Percentiles rank a stretch among this genome's conserved stretches.
phyloP scores from a whole-genome alignment of 495 filamentous ascomycete species.

The Annulohypoxylon moriforme region DNA sequence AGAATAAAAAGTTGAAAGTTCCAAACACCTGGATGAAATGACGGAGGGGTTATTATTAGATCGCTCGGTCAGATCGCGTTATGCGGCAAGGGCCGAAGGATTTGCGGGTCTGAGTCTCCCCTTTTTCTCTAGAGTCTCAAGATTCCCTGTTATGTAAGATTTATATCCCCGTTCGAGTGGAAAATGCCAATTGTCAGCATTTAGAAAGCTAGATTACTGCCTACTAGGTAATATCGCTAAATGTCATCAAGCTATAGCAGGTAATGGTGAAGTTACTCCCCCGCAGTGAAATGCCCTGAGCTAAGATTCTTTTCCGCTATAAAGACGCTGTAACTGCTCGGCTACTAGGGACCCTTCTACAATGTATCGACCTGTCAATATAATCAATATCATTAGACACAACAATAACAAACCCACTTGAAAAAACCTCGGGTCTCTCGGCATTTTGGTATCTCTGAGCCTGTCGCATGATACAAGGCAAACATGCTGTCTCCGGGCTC shows the following conservation, averaged over 20 bases:
- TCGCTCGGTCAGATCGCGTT: neutral
- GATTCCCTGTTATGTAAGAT: neutral
- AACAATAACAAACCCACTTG: neutral
- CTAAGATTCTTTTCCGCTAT: neutral
- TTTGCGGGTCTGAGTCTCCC: constrained; percentile 5
- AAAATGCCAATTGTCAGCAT: neutral
- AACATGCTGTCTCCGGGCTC: neutral
- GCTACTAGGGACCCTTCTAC: neutral
- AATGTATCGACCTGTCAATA: neutral
- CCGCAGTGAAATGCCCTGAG: neutral
- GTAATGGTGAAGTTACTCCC: no score
- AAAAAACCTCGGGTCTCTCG: neutral
- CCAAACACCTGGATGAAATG: neutral
- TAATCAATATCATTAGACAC: neutral
- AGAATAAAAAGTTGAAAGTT: neutral
- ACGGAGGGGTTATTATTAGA: constrained; percentile 6
- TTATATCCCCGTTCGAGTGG: neutral
- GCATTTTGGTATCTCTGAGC: neutral
- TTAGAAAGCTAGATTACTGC: neutral
- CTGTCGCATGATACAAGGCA: neutral
- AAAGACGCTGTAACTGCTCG: neutral
- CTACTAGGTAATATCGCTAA: no score
- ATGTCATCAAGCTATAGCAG: no score
- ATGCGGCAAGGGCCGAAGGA: constrained; percentile 6
- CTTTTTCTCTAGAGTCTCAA: neutral